These are phyloP conservation scores for Galerina sulciceps DNA, from an alignment of 768 basidiomycete genomes.

Conservation along the genomic window DNA sequence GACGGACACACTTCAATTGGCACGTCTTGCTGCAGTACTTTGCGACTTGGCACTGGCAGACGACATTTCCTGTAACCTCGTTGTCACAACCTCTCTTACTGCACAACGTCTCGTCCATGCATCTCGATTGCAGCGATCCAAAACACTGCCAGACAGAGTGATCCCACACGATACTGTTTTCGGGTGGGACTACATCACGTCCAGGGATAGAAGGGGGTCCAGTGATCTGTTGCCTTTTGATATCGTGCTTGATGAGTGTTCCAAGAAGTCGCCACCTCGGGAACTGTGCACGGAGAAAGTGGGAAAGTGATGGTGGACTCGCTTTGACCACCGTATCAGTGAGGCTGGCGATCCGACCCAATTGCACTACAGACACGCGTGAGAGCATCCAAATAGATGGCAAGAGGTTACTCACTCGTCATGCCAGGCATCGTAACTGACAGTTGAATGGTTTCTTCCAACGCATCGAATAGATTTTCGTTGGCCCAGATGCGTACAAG, in stretches of 20 bases:
- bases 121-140: background rate
- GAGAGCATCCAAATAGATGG: no score
- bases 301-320: background rate
- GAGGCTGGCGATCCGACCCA: background rate
- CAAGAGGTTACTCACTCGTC: no score
- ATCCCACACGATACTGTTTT: conserved; percentile 2
- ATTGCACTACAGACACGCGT: background rate
- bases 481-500: conserved; percentile 8
- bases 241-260: conserved; percentile 1
- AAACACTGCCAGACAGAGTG: conserved; percentile 4
- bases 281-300: background rate
- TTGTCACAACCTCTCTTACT: conserved; percentile 9
- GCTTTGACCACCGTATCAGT: background rate
- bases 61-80: background rate
- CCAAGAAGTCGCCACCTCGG: conserved; percentile 4
- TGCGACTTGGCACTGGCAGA: background rate
- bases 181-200: background rate
- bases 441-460: background rate
- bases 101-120: background rate
- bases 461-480: background rate
- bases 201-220: background rate
- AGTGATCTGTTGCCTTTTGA: background rate
- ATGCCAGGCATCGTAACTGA: background rate
- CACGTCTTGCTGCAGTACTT: conserved; percentile 9
- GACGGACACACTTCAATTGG: background rate